phyloP scores from a whole-genome alignment of 495 filamentous ascomycete species.

The Penicillium cataractarum region DNA sequence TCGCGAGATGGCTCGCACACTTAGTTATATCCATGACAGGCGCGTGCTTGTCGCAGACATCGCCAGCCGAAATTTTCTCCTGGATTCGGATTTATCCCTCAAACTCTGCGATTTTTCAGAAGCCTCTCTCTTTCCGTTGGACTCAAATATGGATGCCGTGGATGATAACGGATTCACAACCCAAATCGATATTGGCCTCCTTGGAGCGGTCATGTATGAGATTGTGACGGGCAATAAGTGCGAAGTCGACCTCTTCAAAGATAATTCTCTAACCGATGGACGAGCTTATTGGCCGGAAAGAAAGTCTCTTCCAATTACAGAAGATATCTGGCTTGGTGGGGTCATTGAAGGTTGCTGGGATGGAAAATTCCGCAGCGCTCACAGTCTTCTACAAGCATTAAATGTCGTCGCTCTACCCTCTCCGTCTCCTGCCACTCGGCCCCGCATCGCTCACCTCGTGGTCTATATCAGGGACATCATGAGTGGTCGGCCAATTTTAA shows the following conservation, averaged over 20 bases:
- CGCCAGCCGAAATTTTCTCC: slow-evolving; percentile 32
- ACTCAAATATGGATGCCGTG: slow-evolving; percentile 29
- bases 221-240: slow-evolving; percentile 29
- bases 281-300: slow-evolving; percentile 26
- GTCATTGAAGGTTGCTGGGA: slow-evolving; percentile 39
- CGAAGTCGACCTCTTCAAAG: slow-evolving; percentile 33
- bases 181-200: slow-evolving; percentile 33
- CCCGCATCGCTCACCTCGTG: background rate
- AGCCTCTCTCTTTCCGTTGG: slow-evolving; percentile 29
- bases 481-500: background rate
- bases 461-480: background rate
- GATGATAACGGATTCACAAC: slow-evolving; percentile 31
- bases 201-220: slow-evolving; percentile 38
- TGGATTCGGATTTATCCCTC: slow-evolving; percentile 34
- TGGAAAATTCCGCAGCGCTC: slow-evolving; percentile 27
- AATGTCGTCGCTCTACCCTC: slow-evolving; percentile 13
- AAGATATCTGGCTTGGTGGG: slow-evolving; percentile 31
- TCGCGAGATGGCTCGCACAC: slow-evolving; percentile 31
- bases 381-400: slow-evolving; percentile 26
- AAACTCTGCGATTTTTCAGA: slow-evolving; percentile 38
- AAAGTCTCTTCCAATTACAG: slow-evolving; percentile 24
- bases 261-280: slow-evolving; percentile 26
- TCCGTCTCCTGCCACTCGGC: background rate
- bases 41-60: slow-evolving; percentile 38
- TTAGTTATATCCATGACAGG: slow-evolving; percentile 29